Conservation (phyloP, 2,329 filamentous ascomycete species). For the Claviceps maximensis region DNA sequence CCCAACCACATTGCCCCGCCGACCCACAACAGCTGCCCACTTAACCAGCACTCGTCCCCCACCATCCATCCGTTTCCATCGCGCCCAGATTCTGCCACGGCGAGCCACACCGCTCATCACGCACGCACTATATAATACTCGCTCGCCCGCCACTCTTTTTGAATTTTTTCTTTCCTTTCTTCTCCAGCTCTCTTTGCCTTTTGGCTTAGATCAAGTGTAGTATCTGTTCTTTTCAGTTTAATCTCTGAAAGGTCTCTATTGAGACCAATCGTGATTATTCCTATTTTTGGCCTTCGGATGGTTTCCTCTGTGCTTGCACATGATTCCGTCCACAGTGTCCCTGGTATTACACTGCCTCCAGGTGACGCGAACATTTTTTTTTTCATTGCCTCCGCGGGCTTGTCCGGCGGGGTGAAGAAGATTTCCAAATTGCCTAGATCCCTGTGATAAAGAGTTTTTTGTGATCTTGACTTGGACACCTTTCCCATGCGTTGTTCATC, state of each 20-base stretch:
- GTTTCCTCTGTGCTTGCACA: conserved; percentile 29
- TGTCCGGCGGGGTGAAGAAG: conserved; percentile 27
- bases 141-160: conserved; percentile 3
- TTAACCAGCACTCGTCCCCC: background rate
- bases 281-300: conserved; percentile 37
- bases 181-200: conserved; percentile 35
- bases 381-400: conserved; percentile 28
- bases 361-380: conserved; percentile 26
- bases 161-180: conserved; percentile 18
- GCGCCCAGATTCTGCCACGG: conserved; percentile 7
- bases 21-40: background rate
- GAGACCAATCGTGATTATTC: conserved; percentile 67
- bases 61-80: background rate
- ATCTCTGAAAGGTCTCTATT: conserved; percentile 76
- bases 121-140: conserved; percentile 14
- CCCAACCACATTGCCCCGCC: background rate
- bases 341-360: conserved; percentile 33
- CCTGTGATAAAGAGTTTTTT: too few species aligned
- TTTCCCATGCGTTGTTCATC: too few species aligned
- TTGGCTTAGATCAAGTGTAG: conserved; percentile 87
- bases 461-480: too few species aligned
- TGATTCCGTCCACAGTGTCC: conserved; percentile 27
- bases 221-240: conserved; percentile 97
- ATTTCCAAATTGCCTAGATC: background rate
- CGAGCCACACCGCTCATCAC: conserved; percentile 4